A percentile compares a stretch with the other conserved stretches of the same genome.
These are phyloP conservation scores for Marvania coccoides DNA, from an alignment of 139 green algal species.

Conservation along the genomic window DNA sequence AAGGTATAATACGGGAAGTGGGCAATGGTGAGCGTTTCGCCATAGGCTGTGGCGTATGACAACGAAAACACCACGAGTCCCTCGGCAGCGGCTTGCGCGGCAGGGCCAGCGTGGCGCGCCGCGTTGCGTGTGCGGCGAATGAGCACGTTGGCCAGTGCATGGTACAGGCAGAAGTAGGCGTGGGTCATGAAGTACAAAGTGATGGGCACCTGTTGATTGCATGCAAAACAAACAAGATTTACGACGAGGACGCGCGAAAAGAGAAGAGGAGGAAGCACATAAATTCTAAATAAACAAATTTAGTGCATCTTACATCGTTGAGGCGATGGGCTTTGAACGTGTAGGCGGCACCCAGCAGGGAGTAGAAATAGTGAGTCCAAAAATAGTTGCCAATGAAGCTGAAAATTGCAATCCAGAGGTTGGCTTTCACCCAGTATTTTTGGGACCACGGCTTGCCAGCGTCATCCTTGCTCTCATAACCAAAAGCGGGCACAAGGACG, in stretches of 20 bases:
- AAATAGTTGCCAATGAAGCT: conserved; percentile 98
- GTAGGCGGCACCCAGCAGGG: conserved; percentile 84
- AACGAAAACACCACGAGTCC: conserved; percentile 64
- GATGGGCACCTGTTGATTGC: conserved; percentile 75
- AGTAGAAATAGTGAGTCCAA: conserved; percentile 99
- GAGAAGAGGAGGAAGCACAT: background rate
- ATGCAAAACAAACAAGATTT: background rate
- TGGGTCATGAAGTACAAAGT: conserved; percentile 96
- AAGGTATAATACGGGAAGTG: conserved; percentile 95
- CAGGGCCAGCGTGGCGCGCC: background rate
- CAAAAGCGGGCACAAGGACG: conserved; percentile 65
- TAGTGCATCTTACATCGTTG: conserved; percentile 60
- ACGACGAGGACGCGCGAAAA: background rate
- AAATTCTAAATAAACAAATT: background rate
- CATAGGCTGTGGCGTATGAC: conserved; percentile 84
- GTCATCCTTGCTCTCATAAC: conserved; percentile 64
- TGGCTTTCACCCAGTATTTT: conserved; percentile 92
- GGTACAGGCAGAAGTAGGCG: conserved; percentile 98
- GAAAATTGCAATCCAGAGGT: conserved; percentile 94
- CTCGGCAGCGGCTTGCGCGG: conserved; percentile 16
- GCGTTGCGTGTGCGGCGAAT: conserved; percentile 38
- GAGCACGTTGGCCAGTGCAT: conserved; percentile 83
- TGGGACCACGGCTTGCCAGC: conserved; percentile 60
- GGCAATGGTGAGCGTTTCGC: conserved; percentile 93
- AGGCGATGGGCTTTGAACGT: conserved; percentile 77